Base-by-base conservation (phyloP, 2,329 filamentous ascomycete genomes). In the Colletotrichum zoysiae region DNA sequence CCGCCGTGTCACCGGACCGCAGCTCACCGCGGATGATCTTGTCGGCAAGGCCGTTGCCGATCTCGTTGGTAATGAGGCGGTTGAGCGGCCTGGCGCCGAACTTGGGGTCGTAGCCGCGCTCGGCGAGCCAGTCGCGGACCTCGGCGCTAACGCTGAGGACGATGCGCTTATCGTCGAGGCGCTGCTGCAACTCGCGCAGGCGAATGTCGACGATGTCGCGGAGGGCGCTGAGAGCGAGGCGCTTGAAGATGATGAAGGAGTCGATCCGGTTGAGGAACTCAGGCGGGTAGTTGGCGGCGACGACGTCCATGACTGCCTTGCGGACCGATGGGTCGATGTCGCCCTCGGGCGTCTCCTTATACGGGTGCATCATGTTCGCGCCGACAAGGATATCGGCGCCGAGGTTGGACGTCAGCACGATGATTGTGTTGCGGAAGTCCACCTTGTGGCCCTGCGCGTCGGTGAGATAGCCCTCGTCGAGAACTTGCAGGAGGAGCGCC, bases 201-300 rank as follows among this genome's bases (percentile, higher is more conserved):
- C 96, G 90, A 74, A 98, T 98, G 78, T 98, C 94, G 60, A 98
- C 95, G 74, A 98, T 98, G 78, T 97, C 95, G 40, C 94, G 88
- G 68, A 98, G 87, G 20, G 95, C 95, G 23, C 87, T 85, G 40
- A 87, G 88, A 0, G 94, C 93, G 2, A 98, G 88, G 11, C 95
- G 90, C 82, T 95, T 95, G 87, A 98, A 98, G 78, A 98, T 85
- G 80, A 98, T 98, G 84, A 98, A 98, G 73, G 97, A 95, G 81
- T 98, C 95, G 74, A 98, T 94, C 26, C 96, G 90, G 84, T 99
- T 98, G 74, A 98, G 88, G 86, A 98, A 99, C 80, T 98, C 96
- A 3, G 96, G 96, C 6, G 95, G 91, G 79, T 98, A 92, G 63
- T 84, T 86, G 11, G 86, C 82, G 23, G 92, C 86, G 1, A 98